phyloP scores from a whole-genome alignment of 306 rosid species.

The Gastrolobium villosum region DNA sequence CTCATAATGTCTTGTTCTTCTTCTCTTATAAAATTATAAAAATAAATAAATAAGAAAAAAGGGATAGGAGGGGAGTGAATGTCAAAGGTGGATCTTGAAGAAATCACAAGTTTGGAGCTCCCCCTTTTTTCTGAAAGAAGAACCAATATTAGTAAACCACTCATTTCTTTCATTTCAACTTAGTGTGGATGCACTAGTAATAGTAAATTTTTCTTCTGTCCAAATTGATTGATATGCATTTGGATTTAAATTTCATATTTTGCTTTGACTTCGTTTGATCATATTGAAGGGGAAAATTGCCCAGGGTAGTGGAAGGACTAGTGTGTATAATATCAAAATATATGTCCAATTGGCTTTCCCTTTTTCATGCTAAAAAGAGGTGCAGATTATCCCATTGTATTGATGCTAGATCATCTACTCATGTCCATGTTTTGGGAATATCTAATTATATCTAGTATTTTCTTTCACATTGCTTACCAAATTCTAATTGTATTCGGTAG shows the following conservation, averaged over 20 bases:
- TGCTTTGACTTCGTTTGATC: neutral
- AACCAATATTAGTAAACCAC: no score
- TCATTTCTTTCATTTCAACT: no score
- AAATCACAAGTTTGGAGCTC: no score
- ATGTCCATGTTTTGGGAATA: conserved; percentile 4
- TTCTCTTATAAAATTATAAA: no score
- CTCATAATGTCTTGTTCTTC: no score
- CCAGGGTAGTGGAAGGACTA: neutral
- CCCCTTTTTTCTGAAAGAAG: no score
- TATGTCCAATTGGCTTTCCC: neutral
- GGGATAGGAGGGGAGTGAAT: neutral
- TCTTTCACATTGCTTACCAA: neutral
- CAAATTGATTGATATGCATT: neutral
- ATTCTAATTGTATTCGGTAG: neutral
- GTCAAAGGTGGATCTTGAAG: no score
- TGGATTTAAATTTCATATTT: conserved; percentile 15
- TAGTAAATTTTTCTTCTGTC: neutral
- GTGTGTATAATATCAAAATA: neutral
- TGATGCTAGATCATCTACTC: conserved; percentile 8
- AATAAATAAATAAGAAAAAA: no score
- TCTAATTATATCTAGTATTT: neutral
- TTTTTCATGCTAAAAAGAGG: neutral
- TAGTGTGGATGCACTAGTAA: neutral
- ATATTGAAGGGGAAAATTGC: neutral
- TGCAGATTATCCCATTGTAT: neutral